Base-by-base conservation (phyloP, 1,284 basidiomycete species). In the Gomphus bonarii region DNA sequence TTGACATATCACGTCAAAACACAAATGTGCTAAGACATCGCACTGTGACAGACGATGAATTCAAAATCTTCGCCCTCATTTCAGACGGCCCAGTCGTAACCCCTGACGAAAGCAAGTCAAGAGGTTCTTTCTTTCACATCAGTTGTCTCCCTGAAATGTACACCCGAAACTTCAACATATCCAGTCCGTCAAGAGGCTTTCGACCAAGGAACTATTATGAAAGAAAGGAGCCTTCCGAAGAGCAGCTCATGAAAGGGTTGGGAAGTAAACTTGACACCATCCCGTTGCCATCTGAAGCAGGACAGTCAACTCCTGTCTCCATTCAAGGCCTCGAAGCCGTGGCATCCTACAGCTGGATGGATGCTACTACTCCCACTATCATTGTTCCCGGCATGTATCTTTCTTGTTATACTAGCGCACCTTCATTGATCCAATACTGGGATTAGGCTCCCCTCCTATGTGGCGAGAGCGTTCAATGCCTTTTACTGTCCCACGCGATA, bases 301-400 rank as follows among this genome's bases (percentile, higher is more conserved):
- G 36, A 3, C 49, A 53, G 51, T 30, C 33, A 7, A 38, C 14
- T 7, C 30, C n/a, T 14, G 66, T 73, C 20, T 58, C 63, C 18
- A 70, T 78, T 18, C 64, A 66, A 14, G 64, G 76, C 54, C 66
- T 75, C 31, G 59, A 72, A 20, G 76, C 73, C 54, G 67, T 80
- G 53, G 77, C 76, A 3, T 81, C 81, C 0, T 83, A 81, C 65
- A 79, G 76, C 58, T 82, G 80, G 80, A 61, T 70, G 16, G 70
- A 75, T 59, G 50, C 61, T 57, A n/a, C 49, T 0, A 62, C 68
- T 7, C 76, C 79, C 0, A 78, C 77, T 0, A 80, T 83, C 50
- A 69, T 80, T 22, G 76, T 82, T n/a, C 81, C 81, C 57, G 79
- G 81, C 77, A 63, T 35, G 68, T 54, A 11, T 22, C 14, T 31